Conservation (phyloP, 306 rosid species). For the Lathyrus sativus region DNA sequence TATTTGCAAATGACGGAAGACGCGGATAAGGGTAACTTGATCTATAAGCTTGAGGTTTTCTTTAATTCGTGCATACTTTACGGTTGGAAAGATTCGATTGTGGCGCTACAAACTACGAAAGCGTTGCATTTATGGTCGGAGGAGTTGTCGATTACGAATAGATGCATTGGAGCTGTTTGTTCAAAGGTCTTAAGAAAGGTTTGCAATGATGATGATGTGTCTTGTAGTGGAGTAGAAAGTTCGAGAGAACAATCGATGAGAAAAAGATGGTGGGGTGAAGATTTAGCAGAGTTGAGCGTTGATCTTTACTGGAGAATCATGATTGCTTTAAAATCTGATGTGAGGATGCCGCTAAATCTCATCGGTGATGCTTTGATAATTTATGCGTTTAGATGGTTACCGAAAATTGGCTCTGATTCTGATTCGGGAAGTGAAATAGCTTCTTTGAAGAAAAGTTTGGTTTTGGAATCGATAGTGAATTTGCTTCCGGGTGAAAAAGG, state of each 20-base stretch:
- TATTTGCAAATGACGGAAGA: slow-evolving; percentile 94
- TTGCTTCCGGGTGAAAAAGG: slow-evolving; percentile 84
- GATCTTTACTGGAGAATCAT: slow-evolving; percentile 94
- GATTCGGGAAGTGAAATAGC: slow-evolving; percentile 52
- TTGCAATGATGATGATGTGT: slow-evolving; percentile 60
- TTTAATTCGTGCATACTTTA: slow-evolving; percentile 82
- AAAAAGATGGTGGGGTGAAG: slow-evolving; percentile 96
- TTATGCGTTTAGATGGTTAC: slow-evolving; percentile 80
- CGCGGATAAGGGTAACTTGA: slow-evolving; percentile 88
- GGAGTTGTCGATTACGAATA: slow-evolving; percentile 72
- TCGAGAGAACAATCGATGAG: slow-evolving; percentile 52
- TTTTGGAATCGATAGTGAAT: slow-evolving; percentile 86
- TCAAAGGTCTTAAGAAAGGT: slow-evolving; percentile 69
- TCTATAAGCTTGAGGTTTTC: slow-evolving; percentile 86
- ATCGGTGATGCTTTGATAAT: slow-evolving; percentile 83
- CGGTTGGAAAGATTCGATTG: slow-evolving; percentile 93
- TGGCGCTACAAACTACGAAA: slow-evolving; percentile 77
- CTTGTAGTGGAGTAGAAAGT: slow-evolving; percentile 74
- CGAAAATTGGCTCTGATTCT: slow-evolving; percentile 58
- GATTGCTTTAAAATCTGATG: slow-evolving; percentile 82
- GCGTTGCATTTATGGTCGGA: slow-evolving; percentile 76
- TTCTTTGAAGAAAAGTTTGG: slow-evolving; percentile 63
- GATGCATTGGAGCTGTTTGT: slow-evolving; percentile 79
- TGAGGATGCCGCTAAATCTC: slow-evolving; percentile 60
- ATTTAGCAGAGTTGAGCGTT: slow-evolving; percentile 80